These are phyloP conservation scores for Aspergillus puulaauensis DNA, from an alignment of 2,329 filamentous ascomycete species.

Conservation along the genomic window DNA sequence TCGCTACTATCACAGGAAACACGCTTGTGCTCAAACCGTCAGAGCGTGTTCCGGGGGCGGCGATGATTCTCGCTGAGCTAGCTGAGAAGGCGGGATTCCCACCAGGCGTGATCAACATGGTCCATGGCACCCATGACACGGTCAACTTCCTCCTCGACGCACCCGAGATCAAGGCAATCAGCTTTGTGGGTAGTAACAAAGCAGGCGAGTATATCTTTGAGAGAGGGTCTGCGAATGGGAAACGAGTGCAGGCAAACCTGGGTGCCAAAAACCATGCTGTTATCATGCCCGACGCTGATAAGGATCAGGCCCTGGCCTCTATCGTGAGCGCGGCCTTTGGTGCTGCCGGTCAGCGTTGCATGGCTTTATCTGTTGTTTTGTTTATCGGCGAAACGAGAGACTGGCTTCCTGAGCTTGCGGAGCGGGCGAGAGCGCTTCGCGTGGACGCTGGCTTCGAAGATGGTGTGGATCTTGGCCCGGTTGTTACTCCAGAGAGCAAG, in stretches of 20 bases:
- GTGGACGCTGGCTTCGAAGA: conserved; percentile 65
- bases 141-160: conserved; percentile 70
- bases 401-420: conserved; percentile 64
- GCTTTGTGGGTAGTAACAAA: conserved; percentile 67
- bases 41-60: conserved; percentile 64
- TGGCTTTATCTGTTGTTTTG: conserved; percentile 66
- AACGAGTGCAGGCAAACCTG: conserved; percentile 69
- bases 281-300: conserved; percentile 67
- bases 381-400: conserved; percentile 65
- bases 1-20: conserved; percentile 66
- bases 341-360: conserved; percentile 68
- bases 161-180: conserved; percentile 67
- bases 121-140: conserved; percentile 64
- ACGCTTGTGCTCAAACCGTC: conserved; percentile 65
- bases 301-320: conserved; percentile 66
- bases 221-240: conserved; percentile 66
- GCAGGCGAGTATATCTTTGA: conserved; percentile 69
- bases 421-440: conserved; percentile 59
- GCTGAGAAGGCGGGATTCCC: conserved; percentile 65
- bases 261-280: conserved; percentile 71
- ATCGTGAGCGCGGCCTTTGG: conserved; percentile 68
- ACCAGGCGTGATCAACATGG: conserved; percentile 64
- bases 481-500: conserved; percentile 64
- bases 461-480: conserved; percentile 61
- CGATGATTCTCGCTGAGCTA: conserved; percentile 66